Evolutionary conservation across 805 yeast species (phyloP).

Genomic region (Spathaspora passalidarum): DNA sequence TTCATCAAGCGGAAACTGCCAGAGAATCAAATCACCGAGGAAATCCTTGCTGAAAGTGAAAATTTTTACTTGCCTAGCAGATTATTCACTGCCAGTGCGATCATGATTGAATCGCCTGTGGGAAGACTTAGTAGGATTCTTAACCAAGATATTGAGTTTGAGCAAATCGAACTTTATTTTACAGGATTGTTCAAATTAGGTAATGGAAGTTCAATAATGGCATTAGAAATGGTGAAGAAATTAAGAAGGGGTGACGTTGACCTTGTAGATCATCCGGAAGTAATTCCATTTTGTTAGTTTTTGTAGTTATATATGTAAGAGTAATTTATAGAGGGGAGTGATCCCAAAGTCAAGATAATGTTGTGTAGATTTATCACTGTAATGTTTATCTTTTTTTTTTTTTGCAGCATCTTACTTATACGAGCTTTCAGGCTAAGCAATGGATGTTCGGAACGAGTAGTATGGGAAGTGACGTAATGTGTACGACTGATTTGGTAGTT

Average conservation of each 20-base stretch:
- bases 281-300: slow-evolving; percentile 14
- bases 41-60: slow-evolving; percentile 23
- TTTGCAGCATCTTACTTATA: no score
- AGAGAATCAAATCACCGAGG: slow-evolving; percentile 8
- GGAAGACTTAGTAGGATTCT: slow-evolving; percentile 20
- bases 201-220: slow-evolving; percentile 29
- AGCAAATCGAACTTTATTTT: slow-evolving; percentile 28
- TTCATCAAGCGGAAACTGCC: slow-evolving; percentile 20
- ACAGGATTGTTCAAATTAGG: slow-evolving; percentile 29
- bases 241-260: slow-evolving; percentile 14
- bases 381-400: no score
- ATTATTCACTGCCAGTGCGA: slow-evolving; percentile 27
- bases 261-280: slow-evolving; percentile 5
- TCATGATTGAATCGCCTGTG: slow-evolving; percentile 31
- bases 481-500: no score
- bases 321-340: background rate
- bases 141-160: slow-evolving; percentile 22
- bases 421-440: no score
- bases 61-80: slow-evolving; percentile 22
- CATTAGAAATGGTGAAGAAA: slow-evolving; percentile 12
- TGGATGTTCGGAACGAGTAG: no score
- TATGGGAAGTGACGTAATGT: no score
- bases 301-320: background rate
- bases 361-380: no score
- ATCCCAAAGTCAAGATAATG: no score